phyloP scores from a whole-genome alignment of 176 grass and related monocot species.

The Triticum timopheevii region DNA sequence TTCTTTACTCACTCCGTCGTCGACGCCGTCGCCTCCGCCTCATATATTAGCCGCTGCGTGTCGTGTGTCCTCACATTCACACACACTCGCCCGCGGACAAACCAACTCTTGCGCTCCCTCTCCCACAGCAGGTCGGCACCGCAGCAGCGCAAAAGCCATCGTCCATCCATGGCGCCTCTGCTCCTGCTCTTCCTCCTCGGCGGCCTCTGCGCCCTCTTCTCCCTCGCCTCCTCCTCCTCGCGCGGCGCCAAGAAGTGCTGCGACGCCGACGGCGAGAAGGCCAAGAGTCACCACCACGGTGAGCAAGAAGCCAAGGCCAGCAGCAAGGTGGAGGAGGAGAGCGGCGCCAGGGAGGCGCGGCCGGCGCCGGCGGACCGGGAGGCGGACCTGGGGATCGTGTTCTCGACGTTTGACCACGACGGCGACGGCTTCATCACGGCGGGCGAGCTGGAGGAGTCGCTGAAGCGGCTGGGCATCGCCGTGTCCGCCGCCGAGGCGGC shows the following conservation, averaged over 20 bases:
- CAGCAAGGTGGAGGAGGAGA: not conserved
- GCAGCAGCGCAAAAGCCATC: not conserved
- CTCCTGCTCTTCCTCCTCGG: constrained; percentile 54
- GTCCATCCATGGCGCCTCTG: constrained; percentile 46
- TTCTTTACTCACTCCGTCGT: not conserved
- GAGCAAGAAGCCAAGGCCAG: not conserved
- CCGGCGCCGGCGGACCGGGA: not conserved
- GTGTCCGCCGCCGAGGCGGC: constrained; percentile 43
- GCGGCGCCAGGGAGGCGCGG: not conserved
- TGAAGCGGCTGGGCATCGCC: constrained; percentile 60
- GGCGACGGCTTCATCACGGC: constrained; percentile 89
- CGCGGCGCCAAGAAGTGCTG: constrained; percentile 31
- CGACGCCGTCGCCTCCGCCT: not conserved
- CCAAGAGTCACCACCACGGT: not conserved
- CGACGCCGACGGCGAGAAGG: not conserved
- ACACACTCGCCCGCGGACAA: constrained; percentile 21
- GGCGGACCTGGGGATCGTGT: constrained; percentile 55
- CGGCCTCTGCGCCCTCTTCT: constrained; percentile 49
- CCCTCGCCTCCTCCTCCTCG: constrained; percentile 33
- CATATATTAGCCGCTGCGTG: constrained; percentile 5
- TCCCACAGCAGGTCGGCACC: not conserved
- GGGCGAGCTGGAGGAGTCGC: constrained; percentile 71
- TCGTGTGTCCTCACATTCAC: constrained; percentile 28
- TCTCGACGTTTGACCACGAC: constrained; percentile 86
- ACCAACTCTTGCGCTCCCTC: not conserved